Conservation (phyloP, 208 protist genomes). For the Angomonas ambiguus region DNA sequence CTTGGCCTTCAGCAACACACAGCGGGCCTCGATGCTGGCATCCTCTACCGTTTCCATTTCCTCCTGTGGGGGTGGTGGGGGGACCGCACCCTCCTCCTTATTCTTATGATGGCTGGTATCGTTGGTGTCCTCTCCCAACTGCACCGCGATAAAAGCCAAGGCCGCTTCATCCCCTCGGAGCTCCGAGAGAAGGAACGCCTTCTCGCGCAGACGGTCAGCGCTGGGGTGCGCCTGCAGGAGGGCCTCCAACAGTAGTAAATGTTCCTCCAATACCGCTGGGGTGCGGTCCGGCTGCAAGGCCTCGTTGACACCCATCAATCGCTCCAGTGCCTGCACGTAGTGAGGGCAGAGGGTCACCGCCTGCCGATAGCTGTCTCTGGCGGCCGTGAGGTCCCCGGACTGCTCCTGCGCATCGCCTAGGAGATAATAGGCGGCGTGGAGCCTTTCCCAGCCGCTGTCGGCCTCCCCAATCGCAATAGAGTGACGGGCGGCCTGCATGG, state of each 20-base stretch:
- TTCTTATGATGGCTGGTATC: no score
- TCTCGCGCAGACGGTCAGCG: conserved; percentile 69
- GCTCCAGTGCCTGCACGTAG: conserved; percentile 64
- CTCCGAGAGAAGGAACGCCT: conserved; percentile 86
- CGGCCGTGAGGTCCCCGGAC: conserved; percentile 40
- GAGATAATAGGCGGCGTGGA: conserved; percentile 46
- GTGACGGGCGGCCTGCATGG: conserved; percentile 39
- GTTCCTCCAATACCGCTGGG: conserved; percentile 13
- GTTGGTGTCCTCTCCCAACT: conserved; percentile 45
- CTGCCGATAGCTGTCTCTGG: conserved; percentile 42
- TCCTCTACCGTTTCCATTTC: conserved; percentile 69
- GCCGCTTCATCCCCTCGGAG: conserved; percentile 65
- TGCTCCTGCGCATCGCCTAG: conserved; percentile 59
- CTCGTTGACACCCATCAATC: conserved; percentile 36
- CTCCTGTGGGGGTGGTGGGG: conserved; percentile 77
- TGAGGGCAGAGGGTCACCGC: conserved; percentile 48
- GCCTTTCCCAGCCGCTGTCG: conserved; percentile 60
- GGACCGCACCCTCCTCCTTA: no score
- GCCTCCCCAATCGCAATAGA: conserved; percentile 19
- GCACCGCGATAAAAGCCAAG: conserved; percentile 59
- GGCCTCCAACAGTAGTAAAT: conserved; percentile 43
- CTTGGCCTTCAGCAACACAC: conserved; percentile 80
- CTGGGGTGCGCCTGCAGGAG: conserved; percentile 59
- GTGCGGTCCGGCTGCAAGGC: conserved; percentile 8
- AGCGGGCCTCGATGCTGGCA: conserved; percentile 34